Percentiles rank a stretch among this genome's conserved stretches.
Conservation (phyloP, 805 yeast species). For the Spathaspora sp. region DNA sequence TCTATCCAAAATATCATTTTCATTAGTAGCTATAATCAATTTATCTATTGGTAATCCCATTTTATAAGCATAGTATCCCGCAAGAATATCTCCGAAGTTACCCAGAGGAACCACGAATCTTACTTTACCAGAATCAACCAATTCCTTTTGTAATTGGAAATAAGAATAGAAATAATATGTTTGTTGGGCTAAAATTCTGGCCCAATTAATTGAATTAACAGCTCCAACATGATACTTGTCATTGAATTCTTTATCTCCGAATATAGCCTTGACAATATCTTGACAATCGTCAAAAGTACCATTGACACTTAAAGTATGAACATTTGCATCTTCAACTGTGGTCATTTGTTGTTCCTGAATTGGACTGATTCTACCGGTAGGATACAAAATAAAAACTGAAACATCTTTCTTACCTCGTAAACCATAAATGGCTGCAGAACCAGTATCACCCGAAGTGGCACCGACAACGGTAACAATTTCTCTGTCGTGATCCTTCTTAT, state of each 20-base stretch:
- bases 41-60: constrained; percentile 93
- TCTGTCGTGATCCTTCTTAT: constrained; percentile 48
- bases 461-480: constrained; percentile 94
- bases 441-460: constrained; percentile 99
- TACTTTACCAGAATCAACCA: constrained; percentile 36
- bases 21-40: constrained; percentile 91
- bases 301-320: constrained; percentile 89
- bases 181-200: constrained; percentile 95
- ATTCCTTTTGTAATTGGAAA: constrained; percentile 57
- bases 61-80: constrained; percentile 90
- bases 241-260: constrained; percentile 87
- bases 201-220: constrained; percentile 98
- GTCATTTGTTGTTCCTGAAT: constrained; percentile 99
- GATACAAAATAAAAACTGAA: constrained; percentile 93
- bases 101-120: constrained; percentile 96
- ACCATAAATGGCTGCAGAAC: constrained; percentile 98
- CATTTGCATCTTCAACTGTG: constrained; percentile 87
- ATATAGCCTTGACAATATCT: constrained; percentile 89
- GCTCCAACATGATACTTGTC: constrained; percentile 92
- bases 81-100: constrained; percentile 96
- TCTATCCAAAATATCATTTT: constrained; percentile 91
- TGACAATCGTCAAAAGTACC: constrained; percentile 99
- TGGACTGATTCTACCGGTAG: constrained; percentile 96
- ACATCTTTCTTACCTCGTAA: constrained; percentile 95
- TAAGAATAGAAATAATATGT: constrained; percentile 93